Conservation (phyloP, 2,329 filamentous ascomycete species). For the Coccinonectria pachysandricola region DNA sequence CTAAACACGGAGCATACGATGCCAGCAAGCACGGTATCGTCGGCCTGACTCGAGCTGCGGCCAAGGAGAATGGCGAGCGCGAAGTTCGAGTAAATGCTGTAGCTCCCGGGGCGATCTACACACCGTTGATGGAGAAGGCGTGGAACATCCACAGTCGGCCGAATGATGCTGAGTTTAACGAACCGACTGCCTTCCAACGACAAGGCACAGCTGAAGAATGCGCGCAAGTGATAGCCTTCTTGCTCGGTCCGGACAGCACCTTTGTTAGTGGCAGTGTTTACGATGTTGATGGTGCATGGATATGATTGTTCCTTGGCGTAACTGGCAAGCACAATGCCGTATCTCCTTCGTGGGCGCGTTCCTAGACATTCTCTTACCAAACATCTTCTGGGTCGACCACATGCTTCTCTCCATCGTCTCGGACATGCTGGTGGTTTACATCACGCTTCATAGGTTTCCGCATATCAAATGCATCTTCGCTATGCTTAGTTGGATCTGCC, state of each 20-base stretch:
- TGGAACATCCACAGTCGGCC: constrained; percentile 26
- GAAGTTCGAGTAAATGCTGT: constrained; percentile 37
- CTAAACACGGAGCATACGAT: constrained; percentile 27
- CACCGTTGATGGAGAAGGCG: constrained; percentile 36
- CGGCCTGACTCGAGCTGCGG: constrained; percentile 26
- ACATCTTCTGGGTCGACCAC: constrained; percentile 77
- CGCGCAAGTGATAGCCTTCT: constrained; percentile 24
- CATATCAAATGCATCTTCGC: constrained; percentile 95
- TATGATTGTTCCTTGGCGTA: too few species aligned
- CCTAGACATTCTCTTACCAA: constrained; percentile 58
- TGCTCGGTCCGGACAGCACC: constrained; percentile 25
- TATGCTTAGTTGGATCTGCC: constrained; percentile 47
- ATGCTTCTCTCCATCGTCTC: constrained; percentile 70
- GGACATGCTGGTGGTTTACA: constrained; percentile 61
- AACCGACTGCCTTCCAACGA: constrained; percentile 32
- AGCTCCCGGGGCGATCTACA: constrained; percentile 38
- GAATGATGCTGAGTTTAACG: constrained; percentile 29
- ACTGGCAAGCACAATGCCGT: too few species aligned
- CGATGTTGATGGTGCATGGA: constrained; percentile 35
- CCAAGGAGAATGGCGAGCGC: constrained; percentile 30
- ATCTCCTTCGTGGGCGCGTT: too few species aligned
- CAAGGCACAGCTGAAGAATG: constrained; percentile 32
- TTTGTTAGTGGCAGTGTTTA: constrained; percentile 31
- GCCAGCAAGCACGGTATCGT: constrained; percentile 30
- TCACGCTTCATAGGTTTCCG: constrained; percentile 82